Evolutionary conservation across 2,329 filamentous ascomycete species (phyloP).

Genomic region (Alternaria incomplexa): DNA sequence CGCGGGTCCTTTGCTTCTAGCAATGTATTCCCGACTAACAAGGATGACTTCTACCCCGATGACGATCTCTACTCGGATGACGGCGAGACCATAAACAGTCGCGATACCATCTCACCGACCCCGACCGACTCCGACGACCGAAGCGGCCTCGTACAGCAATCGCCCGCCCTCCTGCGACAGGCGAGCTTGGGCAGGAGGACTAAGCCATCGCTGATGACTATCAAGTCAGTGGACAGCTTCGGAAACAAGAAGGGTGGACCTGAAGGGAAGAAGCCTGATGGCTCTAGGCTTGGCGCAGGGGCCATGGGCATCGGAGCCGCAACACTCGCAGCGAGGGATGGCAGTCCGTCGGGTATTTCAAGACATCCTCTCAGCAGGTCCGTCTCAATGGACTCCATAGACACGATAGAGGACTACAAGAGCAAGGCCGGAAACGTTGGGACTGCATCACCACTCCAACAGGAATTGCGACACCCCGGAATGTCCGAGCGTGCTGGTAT

Average conservation of each 20-base stretch:
- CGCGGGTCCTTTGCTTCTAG: constrained; percentile 56
- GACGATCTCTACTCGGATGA: constrained; percentile 46
- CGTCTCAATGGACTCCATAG: constrained; percentile 44
- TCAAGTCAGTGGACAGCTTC: constrained; percentile 51
- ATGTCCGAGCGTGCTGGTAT: constrained; percentile 52
- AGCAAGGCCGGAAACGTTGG: constrained; percentile 24
- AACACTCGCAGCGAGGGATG: constrained; percentile 33
- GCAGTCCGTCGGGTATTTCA: constrained; percentile 25
- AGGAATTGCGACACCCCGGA: constrained; percentile 36
- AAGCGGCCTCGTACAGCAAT: constrained; percentile 46
- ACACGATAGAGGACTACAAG: constrained; percentile 30
- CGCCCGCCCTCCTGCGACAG: constrained; percentile 47
- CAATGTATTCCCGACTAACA: constrained; percentile 54
- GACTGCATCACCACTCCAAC: constrained; percentile 26
- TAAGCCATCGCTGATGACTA: constrained; percentile 56
- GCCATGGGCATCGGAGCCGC: constrained; percentile 34
- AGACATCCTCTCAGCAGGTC: constrained; percentile 38
- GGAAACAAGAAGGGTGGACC: constrained; percentile 26
- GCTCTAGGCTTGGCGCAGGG: constrained; percentile 19
- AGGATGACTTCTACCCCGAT: constrained; percentile 50
- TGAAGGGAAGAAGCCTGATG: constrained; percentile 26
- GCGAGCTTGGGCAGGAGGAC: constrained; percentile 57
- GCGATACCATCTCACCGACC: constrained; percentile 34
- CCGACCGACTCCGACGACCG: constrained; percentile 43
- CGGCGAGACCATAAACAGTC: constrained; percentile 45